These are phyloP conservation scores for Mortierella sp. DNA, from an alignment of 371 early-diverging fungal species.

Conservation along the genomic window DNA sequence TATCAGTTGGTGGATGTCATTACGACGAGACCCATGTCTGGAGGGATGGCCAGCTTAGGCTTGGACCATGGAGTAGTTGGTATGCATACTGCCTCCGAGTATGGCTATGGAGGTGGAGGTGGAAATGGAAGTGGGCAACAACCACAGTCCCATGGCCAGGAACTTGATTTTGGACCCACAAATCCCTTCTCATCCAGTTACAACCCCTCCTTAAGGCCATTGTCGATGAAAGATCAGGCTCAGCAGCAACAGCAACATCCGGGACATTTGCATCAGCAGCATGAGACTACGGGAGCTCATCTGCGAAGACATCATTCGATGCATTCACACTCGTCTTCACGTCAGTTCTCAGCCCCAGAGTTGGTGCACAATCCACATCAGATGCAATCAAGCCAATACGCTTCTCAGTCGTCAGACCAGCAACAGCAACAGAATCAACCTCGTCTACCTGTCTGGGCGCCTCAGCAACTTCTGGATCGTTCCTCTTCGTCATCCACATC, in stretches of 20 bases:
- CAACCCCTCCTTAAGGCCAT: constrained; percentile 3
- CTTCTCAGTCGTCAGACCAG: no score
- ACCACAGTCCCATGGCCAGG: constrained; percentile 4
- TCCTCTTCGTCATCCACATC: constrained; percentile 12
- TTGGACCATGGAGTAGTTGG: constrained; percentile 4
- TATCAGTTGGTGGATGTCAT: constrained; percentile 38
- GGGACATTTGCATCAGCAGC: constrained; percentile 2
- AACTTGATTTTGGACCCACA: constrained; percentile 13
- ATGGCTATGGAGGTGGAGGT: constrained; percentile 12
- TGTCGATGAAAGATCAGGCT: constrained; percentile 14
- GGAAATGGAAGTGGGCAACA: neutral
- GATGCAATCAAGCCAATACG: constrained; percentile 3
- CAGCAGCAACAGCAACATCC: no score
- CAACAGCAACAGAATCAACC: constrained; percentile 27
- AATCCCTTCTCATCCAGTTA: constrained; percentile 16
- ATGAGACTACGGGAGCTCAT: constrained; percentile 8
- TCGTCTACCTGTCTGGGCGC: constrained; percentile 40
- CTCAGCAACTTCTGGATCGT: constrained; percentile 20
- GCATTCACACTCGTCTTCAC: constrained; percentile 16
- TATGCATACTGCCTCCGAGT: neutral
- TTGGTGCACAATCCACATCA: neutral
- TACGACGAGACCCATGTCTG: constrained; percentile 47
- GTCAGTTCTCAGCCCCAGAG: constrained; percentile 1
- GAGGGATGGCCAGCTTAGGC: neutral
- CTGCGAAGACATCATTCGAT: constrained; percentile 39